These are phyloP conservation scores for Luffa acutangula DNA, from an alignment of 306 rosid genomes.

Conservation along the genomic window DNA sequence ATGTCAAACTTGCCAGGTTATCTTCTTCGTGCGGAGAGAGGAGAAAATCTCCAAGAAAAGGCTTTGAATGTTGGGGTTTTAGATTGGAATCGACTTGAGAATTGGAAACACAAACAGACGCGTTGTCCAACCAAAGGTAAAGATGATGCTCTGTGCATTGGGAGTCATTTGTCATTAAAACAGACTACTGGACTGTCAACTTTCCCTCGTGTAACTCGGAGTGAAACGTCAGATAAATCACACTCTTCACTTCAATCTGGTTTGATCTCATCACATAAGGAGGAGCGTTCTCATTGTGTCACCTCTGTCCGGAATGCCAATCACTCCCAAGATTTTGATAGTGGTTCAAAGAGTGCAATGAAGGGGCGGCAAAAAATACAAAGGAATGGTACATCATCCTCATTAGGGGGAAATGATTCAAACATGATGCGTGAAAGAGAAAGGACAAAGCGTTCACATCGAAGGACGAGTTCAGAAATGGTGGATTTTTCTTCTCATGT, in stretches of 20 bases:
- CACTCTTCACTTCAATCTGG: constrained; percentile 22
- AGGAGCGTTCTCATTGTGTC: constrained; percentile 16
- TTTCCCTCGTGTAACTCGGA: constrained; percentile 12
- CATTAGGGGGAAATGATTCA: constrained; percentile 29
- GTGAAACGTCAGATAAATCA: constrained; percentile 17
- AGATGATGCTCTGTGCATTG: constrained; percentile 23
- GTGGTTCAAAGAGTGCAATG: constrained; percentile 23
- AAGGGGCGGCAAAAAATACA: constrained; percentile 28
- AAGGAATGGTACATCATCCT: constrained; percentile 24
- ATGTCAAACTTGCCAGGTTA: constrained; percentile 79
- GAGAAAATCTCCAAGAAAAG: constrained; percentile 43
- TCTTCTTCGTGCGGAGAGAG: constrained; percentile 49
- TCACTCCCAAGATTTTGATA: constrained; percentile 26
- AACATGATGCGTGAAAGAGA: constrained; percentile 25
- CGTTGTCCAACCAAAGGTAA: constrained; percentile 22
- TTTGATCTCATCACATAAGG: constrained; percentile 26
- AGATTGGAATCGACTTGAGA: constrained; percentile 74
- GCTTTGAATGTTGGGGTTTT: constrained; percentile 86
- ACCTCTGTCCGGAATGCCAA: constrained; percentile 21
- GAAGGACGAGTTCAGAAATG: constrained; percentile 22
- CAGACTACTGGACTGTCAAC: constrained; percentile 20
- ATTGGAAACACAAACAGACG: constrained; percentile 56
- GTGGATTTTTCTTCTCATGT: constrained; percentile 21
- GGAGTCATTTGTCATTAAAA: constrained; percentile 19
- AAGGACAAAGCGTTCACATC: constrained; percentile 19